Percentiles rank a stretch among this genome's conserved stretches.
Evolutionary conservation across 352 stramenopile species (phyloP).

Genomic region (Globisporangium rhizosaccharum): DNA sequence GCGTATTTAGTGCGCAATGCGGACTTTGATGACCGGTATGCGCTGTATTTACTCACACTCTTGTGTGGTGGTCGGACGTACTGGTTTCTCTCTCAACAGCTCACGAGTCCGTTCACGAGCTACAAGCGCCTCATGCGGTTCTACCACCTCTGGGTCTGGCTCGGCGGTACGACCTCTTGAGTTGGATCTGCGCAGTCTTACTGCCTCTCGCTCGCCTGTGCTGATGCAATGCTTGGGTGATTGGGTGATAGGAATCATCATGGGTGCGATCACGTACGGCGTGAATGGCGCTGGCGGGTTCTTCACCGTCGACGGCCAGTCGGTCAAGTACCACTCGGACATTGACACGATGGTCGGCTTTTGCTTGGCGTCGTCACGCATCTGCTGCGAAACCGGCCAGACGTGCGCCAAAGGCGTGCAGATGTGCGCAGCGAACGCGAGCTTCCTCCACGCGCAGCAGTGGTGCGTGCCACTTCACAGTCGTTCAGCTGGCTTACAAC

Average conservation of each 20-base stretch:
- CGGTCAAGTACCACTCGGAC: constrained; percentile 68
- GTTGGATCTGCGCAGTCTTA: no score
- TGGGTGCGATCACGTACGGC: constrained; percentile 71
- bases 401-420: constrained; percentile 32
- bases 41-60: neutral
- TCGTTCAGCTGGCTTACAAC: no score
- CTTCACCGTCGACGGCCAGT: constrained; percentile 80
- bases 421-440: constrained; percentile 41
- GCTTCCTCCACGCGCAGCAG: constrained; percentile 75
- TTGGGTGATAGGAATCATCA: constrained; percentile 40
- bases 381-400: constrained; percentile 57
- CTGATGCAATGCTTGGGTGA: neutral
- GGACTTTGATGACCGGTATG: neutral
- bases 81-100: constrained; percentile 12
- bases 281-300: constrained; percentile 70
- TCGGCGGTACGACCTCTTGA: constrained; percentile 27
- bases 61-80: constrained; percentile 1
- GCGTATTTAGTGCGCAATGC: neutral
- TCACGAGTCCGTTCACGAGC: constrained; percentile 86
- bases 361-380: constrained; percentile 75
- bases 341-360: constrained; percentile 72
- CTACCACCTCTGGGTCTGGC: constrained; percentile 84
- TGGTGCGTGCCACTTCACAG: constrained; percentile 25
- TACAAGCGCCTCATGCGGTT: constrained; percentile 89
- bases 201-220: neutral